Percentiles rank a stretch among this genome's conserved stretches.
Conservation (phyloP, 139 green algal genomes). For the Edaphochlamys debaryana region DNA sequence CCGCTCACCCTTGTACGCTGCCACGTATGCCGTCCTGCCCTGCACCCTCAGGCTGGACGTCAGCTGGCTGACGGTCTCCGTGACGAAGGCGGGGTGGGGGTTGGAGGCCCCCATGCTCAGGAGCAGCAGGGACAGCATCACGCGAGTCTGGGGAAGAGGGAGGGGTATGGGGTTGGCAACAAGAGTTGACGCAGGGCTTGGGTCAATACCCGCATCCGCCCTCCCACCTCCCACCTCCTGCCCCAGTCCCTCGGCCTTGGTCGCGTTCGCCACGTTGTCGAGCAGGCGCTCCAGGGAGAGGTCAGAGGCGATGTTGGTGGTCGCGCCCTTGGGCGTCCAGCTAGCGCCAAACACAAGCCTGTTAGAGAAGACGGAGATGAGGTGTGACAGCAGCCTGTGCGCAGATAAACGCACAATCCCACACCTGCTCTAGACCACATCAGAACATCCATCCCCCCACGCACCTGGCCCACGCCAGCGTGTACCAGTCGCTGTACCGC, state of each 20-base stretch:
- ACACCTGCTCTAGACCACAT: background rate
- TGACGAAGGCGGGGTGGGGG: background rate
- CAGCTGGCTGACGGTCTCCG: background rate
- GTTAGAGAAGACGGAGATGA: no score
- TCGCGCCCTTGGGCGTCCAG: constrained; percentile 18
- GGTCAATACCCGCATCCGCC: background rate
- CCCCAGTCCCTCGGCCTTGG: background rate
- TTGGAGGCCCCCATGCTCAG: background rate
- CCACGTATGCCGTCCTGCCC: constrained; percentile 64
- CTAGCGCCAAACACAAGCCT: constrained; percentile 37
- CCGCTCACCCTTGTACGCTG: constrained; percentile 14
- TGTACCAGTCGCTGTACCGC: constrained; percentile 48
- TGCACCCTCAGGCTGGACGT: constrained; percentile 43
- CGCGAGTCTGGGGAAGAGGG: constrained; percentile 19
- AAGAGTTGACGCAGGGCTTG: background rate
- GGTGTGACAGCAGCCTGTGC: background rate
- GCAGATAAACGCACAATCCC: background rate
- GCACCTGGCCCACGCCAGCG: constrained; percentile 44
- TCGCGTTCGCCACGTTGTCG: background rate
- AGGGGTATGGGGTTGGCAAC: background rate
- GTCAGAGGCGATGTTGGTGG: background rate
- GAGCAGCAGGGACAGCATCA: constrained; percentile 25
- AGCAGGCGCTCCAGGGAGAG: background rate
- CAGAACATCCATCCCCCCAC: background rate
- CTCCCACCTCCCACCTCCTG: background rate